Evolutionary conservation across 202 grass and related monocot genomes (phyloP), one percentile per base, ranked within the genome.

Genomic region (Elaeis oleifera): DNA sequence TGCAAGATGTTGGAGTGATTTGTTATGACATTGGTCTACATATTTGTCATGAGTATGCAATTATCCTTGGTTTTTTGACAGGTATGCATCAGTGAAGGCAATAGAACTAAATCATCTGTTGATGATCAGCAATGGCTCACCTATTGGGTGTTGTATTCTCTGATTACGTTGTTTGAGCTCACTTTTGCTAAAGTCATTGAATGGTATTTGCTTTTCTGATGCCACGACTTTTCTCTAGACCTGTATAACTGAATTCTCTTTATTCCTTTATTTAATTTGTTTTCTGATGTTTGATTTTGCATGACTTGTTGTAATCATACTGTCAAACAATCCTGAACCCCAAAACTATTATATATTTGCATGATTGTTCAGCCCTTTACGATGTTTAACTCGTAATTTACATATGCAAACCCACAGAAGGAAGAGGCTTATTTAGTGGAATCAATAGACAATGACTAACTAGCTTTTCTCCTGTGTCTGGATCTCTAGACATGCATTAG

Each of bases 61-160:
- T 39, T 39, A 39, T 73, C 64, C 27, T 48, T 1, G 11, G 18
- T 4, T 36, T 52, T 55, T 57, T 18, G 68, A 68, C 61, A 90
- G 87, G 79, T 90, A 90, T 75, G 79, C 87, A 56, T 90, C 82
- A 15, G 69, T 90, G 50, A 79, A 74, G 61, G 82, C 87, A 56
- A 80, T 85, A 56, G 87, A 90, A 85, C 75, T 44, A 81, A 82
- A 65, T 85, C 87, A 60, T 61, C 72, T 19, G 72, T 85, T 17
- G 82, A 90, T 64, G 79, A 85, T 79, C 87, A 82, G 49, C 87
- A 90, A 56, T 90, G 87, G 87, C 87, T 90, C 58, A 85, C 87
- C 63, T 90, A 85, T 66, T 90, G 87, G 87, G 82, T 90, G 44
- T 18, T 90, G 53, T 85, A 90, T 66, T 90, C 87, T 4, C 68